Evolutionary conservation across 2,329 filamentous ascomycete species (phyloP).

Genomic region (Septoria petroselini): DNA sequence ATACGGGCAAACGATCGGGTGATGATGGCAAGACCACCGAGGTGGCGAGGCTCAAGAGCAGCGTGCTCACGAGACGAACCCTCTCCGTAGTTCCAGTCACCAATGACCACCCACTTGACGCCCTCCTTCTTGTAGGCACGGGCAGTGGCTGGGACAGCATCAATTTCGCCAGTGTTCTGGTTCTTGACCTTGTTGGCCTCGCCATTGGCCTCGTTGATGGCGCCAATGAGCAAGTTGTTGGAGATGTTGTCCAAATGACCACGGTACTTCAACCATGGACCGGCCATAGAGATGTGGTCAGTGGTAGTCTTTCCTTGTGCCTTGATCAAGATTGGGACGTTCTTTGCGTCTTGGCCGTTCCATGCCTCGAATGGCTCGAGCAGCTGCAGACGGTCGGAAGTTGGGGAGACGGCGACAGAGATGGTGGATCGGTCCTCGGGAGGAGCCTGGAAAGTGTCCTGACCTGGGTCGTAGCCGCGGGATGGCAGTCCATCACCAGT

Average conservation of each 20-base stretch:
- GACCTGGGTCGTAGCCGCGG: constrained; percentile 73
- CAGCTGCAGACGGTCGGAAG: constrained; percentile 90
- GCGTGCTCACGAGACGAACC: constrained; percentile 97
- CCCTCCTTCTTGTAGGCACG: constrained; percentile 98
- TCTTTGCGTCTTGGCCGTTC: constrained; percentile 76
- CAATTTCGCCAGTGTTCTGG: constrained; percentile 76
- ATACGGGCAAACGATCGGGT: constrained; percentile 96
- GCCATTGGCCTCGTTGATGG: constrained; percentile 90
- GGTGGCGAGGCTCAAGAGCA: constrained; percentile 93
- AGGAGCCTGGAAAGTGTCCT: constrained; percentile 66
- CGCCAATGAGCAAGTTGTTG: constrained; percentile 99
- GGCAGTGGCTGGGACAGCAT: constrained; percentile 86
- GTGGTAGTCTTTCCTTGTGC: constrained; percentile 67
- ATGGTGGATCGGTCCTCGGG: constrained; percentile 73
- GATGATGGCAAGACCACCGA: constrained; percentile 95
- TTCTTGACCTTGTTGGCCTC: constrained; percentile 99
- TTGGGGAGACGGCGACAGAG: constrained; percentile 77
- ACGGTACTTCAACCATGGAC: constrained; percentile 97
- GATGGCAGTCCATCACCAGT: constrained; percentile 76
- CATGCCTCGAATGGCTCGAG: constrained; percentile 81
- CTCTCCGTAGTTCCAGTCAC: constrained; percentile 99
- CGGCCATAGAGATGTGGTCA: constrained; percentile 59
- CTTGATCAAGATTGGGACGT: constrained; percentile 95
- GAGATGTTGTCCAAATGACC: constrained; percentile 99
- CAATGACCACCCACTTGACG: constrained; percentile 93